phyloP scores from a whole-genome alignment of 208 protist species.

The Wallacemonas sp. region DNA sequence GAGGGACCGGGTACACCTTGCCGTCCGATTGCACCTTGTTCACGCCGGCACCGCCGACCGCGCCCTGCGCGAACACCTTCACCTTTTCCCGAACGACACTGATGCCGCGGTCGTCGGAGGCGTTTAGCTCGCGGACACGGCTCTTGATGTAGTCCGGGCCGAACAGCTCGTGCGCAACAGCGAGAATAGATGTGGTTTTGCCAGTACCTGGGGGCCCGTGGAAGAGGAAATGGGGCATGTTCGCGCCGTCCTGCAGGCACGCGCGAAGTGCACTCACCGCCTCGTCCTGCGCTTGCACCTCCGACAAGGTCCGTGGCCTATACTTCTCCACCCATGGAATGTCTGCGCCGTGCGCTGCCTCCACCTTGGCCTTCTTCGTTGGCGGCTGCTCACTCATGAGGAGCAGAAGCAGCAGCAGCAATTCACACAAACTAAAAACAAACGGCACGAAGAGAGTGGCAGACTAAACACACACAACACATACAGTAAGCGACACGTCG shows the following conservation, averaged over 20 bases:
- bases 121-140: constrained; percentile 99
- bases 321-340: constrained; percentile 93
- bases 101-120: constrained; percentile 99
- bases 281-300: constrained; percentile 97
- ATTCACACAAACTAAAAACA: constrained; percentile 9
- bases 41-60: constrained; percentile 58
- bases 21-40: constrained; percentile 78
- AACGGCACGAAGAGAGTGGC: neutral
- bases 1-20: constrained; percentile 82
- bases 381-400: constrained; percentile 18
- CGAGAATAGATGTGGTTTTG: constrained; percentile 99
- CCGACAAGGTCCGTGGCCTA: constrained; percentile 91
- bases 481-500: too few relatives aligned
- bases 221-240: constrained; percentile 99
- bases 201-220: constrained; percentile 98
- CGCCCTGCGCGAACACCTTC: constrained; percentile 96
- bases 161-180: constrained; percentile 97
- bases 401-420: neutral
- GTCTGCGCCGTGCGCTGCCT: constrained; percentile 3
- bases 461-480: too few relatives aligned
- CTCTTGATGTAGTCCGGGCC: constrained; percentile 87
- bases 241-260: constrained; percentile 76
- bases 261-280: constrained; percentile 90
- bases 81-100: constrained; percentile 98
- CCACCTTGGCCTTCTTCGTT: constrained; percentile 26